Evolutionary conservation across 306 rosid species (phyloP).

Genomic region (Trifolium repens): DNA sequence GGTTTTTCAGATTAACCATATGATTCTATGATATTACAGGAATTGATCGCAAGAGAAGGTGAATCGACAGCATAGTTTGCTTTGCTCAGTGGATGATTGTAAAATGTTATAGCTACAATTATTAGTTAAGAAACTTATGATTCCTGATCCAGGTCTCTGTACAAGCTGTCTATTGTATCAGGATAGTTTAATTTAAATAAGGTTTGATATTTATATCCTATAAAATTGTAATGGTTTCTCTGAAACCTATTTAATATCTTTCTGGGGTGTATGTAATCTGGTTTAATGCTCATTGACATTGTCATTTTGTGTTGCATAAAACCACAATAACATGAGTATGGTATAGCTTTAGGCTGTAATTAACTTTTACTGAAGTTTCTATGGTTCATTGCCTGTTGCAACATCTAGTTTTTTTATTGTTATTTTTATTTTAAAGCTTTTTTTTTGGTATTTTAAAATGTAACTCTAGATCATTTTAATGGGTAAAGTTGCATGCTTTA

Average conservation of each 20-base stretch:
- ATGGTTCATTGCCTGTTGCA: constrained; percentile 22
- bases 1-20: constrained; percentile 23
- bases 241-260: background rate
- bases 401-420: background rate
- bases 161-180: constrained; percentile 34
- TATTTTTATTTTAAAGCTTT: background rate
- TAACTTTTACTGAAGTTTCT: constrained; percentile 6
- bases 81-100: constrained; percentile 33
- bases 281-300: constrained; percentile 4
- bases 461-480: no score
- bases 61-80: constrained; percentile 47
- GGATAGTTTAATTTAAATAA: constrained; percentile 29
- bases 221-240: background rate
- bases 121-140: constrained; percentile 28
- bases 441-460: background rate
- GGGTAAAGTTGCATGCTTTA: no score
- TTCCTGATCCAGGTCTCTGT: constrained; percentile 39
- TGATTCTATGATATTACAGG: constrained; percentile 43
- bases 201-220: constrained; percentile 5
- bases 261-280: background rate
- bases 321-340: background rate
- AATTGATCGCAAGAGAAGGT: constrained; percentile 49
- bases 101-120: constrained; percentile 36
- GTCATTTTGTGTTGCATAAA: constrained; percentile 25
- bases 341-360: constrained; percentile 30